Evolutionary conservation across 257 asterid species (phyloP).

Genomic region (Anisodus acutangulus): DNA sequence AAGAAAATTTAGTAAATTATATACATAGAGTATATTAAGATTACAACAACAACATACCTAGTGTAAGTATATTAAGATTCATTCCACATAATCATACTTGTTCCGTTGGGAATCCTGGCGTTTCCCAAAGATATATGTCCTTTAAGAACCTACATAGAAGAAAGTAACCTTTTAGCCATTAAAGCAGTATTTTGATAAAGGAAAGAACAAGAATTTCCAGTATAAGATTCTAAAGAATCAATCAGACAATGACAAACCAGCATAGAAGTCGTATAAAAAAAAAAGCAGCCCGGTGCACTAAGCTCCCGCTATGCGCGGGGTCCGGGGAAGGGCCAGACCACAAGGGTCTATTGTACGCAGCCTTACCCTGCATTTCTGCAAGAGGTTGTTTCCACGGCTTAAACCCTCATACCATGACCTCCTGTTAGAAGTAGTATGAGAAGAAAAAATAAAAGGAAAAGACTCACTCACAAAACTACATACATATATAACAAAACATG

Average conservation of each 20-base stretch:
- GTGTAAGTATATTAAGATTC: background rate
- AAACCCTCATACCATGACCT: too few relatives aligned
- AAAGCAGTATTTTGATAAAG: background rate
- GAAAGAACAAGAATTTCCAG: conserved; percentile 18
- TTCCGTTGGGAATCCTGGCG: conserved; percentile 93
- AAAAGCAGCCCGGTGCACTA: too few relatives aligned
- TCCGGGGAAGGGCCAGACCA: too few relatives aligned
- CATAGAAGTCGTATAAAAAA: background rate
- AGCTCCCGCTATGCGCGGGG: too few relatives aligned
- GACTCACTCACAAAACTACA: background rate
- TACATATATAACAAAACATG: background rate
- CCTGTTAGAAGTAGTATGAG: background rate
- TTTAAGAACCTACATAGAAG: conserved; percentile 77
- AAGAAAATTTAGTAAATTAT: conserved; percentile 6
- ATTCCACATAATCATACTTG: conserved; percentile 53
- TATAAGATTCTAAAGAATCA: background rate
- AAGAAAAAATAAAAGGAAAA: background rate
- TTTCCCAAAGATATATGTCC: conserved; percentile 90
- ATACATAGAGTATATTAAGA: background rate
- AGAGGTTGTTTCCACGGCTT: too few relatives aligned
- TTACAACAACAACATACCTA: too few relatives aligned
- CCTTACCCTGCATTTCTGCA: too few relatives aligned
- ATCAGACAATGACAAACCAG: background rate
- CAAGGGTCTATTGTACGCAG: too few relatives aligned
- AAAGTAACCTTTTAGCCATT: background rate